Evolutionary conservation across 2,329 filamentous ascomycete species (phyloP).

Genomic region (Kalaharituber pfeilii): DNA sequence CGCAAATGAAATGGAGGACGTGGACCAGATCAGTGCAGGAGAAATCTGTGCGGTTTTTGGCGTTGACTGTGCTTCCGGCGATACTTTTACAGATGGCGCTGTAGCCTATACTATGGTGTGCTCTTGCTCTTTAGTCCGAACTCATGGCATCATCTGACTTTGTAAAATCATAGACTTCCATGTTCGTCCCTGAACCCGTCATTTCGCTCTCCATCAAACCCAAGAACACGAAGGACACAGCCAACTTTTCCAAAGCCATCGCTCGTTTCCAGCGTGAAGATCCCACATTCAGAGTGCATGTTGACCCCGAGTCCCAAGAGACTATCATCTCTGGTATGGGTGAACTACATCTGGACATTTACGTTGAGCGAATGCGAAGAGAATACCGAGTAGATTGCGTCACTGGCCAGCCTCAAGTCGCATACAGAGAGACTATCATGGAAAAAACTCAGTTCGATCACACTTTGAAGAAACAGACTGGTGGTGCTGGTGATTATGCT

Average conservation of each 20-base stretch:
- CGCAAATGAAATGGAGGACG: slow-evolving; percentile 98
- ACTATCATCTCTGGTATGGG: slow-evolving; percentile 99
- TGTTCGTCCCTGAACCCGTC: slow-evolving; percentile 95
- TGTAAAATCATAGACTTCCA: slow-evolving; percentile 43
- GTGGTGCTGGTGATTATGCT: slow-evolving; percentile 88
- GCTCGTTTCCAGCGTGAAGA: slow-evolving; percentile 97
- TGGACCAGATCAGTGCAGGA: slow-evolving; percentile 76
- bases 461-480: slow-evolving; percentile 84
- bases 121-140: background rate
- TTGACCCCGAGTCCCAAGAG: slow-evolving; percentile 82
- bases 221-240: slow-evolving; percentile 76
- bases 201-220: slow-evolving; percentile 96
- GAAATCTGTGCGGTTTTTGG: slow-evolving; percentile 98
- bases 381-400: slow-evolving; percentile 94
- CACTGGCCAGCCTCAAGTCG: slow-evolving; percentile 91
- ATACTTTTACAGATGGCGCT: slow-evolving; percentile 90
- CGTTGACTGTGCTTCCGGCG: slow-evolving; percentile 90
- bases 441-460: slow-evolving; percentile 72
- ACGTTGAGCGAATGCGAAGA: slow-evolving; percentile 87
- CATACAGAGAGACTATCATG: slow-evolving; percentile 87
- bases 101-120: slow-evolving; percentile 70
- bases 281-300: slow-evolving; percentile 87
- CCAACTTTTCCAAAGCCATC: slow-evolving; percentile 97
- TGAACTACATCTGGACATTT: slow-evolving; percentile 90
- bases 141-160: background rate